Base-by-base conservation (phyloP, 768 basidiomycete genomes). In the Lepiota subincarnata region DNA sequence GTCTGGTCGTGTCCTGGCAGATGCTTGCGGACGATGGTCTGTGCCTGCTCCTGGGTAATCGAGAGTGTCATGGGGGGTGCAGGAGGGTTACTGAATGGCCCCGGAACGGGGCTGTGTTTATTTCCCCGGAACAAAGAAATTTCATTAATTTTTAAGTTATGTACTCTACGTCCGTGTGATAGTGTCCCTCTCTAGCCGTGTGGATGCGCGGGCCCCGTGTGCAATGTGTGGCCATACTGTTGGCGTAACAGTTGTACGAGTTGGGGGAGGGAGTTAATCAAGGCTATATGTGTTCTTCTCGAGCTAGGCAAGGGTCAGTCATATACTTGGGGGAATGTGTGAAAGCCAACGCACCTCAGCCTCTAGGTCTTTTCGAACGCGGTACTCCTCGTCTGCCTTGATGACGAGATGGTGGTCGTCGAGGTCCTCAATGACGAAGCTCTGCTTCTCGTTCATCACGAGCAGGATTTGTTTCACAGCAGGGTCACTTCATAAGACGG, bases 391-490 rank as follows among this genome's bases (percentile, higher is more conserved):
- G 54, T 93, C 92, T 1, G 86, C 84, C 62, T 87, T 88, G 66
- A 93, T 87, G 49, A 93, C 82, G 1, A 94, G 62, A 68, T 92
- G 89, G 57, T 82, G 79, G 60, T 92, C 89, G 63, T 93, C 92
- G 20, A 94, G 67, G 61, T 94, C 92, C 60, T 92, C 87, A 56
- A 94, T 89, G 57, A 94, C 85, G 66, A 94, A 94, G 50, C 76
- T 80, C 7, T 81, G 75, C 62, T 79, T 84, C 63, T 92, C 88
- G 64, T 93, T 89, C 84, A 93, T 82, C 31, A 82, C 73, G 48
- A 92, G 73, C 34, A 93, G 74, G 51, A 93, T 91, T 65, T 92
- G 89, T 68, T 93, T 94, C 55, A 94, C 92, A 1, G 90, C 91
- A 1, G 89, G 83, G 66, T 94, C 92, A 63, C 92, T 92, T 61